phyloP scores from a whole-genome alignment of 768 basidiomycete genomes.

The Cubamyces sp. region DNA sequence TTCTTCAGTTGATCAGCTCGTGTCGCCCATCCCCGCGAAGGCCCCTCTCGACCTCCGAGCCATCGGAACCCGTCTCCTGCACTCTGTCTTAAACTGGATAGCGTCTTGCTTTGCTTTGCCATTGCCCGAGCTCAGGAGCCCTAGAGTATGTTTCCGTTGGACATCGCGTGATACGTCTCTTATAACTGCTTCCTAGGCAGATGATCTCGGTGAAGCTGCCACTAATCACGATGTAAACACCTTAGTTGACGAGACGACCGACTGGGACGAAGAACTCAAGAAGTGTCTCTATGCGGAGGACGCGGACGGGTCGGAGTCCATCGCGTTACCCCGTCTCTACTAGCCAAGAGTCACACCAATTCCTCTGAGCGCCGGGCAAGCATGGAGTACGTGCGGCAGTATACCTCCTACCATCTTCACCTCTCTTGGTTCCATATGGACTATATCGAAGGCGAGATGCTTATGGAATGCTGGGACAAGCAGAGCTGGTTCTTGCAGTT shows the following conservation, averaged over 20 bases:
- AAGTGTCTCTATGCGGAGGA: background rate
- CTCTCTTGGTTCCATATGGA: constrained; percentile 23
- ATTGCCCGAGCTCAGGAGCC: background rate
- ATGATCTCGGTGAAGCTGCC: background rate
- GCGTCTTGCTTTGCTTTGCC: background rate
- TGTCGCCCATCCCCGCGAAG: too few relatives aligned
- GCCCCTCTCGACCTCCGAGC: background rate
- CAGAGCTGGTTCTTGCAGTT: constrained; percentile 18
- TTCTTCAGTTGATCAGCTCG: background rate
- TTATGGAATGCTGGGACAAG: constrained; percentile 24
- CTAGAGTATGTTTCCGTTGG: background rate
- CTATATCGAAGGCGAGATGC: constrained; percentile 24
- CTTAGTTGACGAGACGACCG: background rate
- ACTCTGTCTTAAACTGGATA: background rate
- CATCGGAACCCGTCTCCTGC: background rate
- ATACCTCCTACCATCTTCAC: constrained; percentile 15
- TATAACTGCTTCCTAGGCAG: too few relatives aligned
- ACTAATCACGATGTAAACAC: background rate
- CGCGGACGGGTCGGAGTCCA: background rate
- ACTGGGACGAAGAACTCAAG: constrained; percentile 4
- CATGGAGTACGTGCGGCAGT: constrained; percentile 20
- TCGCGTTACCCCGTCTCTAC: constrained; percentile 8
- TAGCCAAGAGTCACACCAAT: background rate
- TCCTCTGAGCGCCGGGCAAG: constrained; percentile 7
- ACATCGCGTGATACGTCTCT: background rate